phyloP scores from a whole-genome alignment of 106 monocot genomes.

The Agapanthus africanus region DNA sequence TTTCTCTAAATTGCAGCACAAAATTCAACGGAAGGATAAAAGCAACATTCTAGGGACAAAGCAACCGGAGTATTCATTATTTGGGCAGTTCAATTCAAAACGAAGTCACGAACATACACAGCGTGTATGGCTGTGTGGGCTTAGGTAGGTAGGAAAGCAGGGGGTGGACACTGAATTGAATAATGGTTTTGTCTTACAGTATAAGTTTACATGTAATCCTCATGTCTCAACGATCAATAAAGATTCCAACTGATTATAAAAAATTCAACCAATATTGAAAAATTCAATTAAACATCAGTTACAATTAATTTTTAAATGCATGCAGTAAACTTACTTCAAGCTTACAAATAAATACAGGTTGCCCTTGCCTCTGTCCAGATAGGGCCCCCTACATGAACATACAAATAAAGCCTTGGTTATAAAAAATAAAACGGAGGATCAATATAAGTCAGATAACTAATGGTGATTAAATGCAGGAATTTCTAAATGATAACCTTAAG shows the following conservation, averaged over 20 bases:
- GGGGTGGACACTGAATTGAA: background rate
- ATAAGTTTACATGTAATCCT: background rate
- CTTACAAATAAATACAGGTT: slow-evolving; percentile 93
- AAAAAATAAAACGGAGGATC: background rate
- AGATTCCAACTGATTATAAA: too few species aligned
- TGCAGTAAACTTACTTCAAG: slow-evolving; percentile 78
- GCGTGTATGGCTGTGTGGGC: background rate
- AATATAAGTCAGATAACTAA: background rate
- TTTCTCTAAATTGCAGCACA: background rate
- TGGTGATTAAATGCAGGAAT: background rate
- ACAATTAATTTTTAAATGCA: background rate
- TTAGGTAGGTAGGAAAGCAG: background rate
- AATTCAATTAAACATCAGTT: background rate
- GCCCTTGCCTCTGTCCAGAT: slow-evolving; percentile 97
- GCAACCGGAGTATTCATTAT: background rate
- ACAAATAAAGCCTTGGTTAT: background rate
- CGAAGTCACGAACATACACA: too few species aligned
- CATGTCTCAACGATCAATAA: background rate
- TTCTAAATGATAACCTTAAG: slow-evolving; percentile 7
- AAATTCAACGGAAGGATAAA: background rate
- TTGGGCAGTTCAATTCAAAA: too few species aligned
- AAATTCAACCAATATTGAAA: too few species aligned
- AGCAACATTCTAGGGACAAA: background rate
- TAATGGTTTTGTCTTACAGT: background rate
- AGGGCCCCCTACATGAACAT: slow-evolving; percentile 61